Evolutionary conservation across 192 early-diverging fungal species (phyloP).

Genomic region (Allomyces javanicus): DNA sequence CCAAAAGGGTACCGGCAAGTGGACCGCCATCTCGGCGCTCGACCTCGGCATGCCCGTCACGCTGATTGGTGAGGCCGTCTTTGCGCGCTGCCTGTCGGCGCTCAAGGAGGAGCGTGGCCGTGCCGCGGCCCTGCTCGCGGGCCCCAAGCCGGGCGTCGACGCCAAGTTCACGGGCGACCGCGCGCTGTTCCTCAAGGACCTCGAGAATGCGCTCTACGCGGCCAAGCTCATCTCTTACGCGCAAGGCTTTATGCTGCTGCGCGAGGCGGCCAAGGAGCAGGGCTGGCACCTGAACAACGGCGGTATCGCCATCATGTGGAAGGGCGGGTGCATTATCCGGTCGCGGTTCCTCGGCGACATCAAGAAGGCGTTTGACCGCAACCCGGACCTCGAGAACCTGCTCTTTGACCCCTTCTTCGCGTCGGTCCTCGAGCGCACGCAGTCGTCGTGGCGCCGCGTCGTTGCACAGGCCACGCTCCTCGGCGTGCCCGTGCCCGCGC

Average conservation of each 20-base stretch:
- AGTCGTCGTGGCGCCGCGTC: conserved; percentile 74
- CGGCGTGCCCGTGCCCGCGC: conserved; percentile 78
- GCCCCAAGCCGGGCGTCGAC: conserved; percentile 27
- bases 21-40: conserved; percentile 89
- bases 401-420: conserved; percentile 95
- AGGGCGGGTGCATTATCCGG: conserved; percentile 97
- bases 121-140: conserved; percentile 67
- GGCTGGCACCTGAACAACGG: conserved; percentile 93
- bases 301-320: conserved; percentile 98
- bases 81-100: conserved; percentile 85
- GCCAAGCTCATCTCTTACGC: conserved; percentile 97
- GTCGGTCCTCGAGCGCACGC: conserved; percentile 61
- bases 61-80: conserved; percentile 94
- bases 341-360: conserved; percentile 93
- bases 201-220: conserved; percentile 85
- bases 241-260: conserved; percentile 97
- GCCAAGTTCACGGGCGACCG: conserved; percentile 65
- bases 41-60: conserved; percentile 94
- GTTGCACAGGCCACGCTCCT: conserved; percentile 54
- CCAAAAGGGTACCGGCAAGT: conserved; percentile 96
- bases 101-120: conserved; percentile 88
- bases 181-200: conserved; percentile 67
- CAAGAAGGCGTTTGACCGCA: conserved; percentile 75
- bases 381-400: conserved; percentile 73
- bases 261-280: conserved; percentile 79